phyloP scores from a whole-genome alignment of 2,329 filamentous ascomycete species.

The Apiospora marii region DNA sequence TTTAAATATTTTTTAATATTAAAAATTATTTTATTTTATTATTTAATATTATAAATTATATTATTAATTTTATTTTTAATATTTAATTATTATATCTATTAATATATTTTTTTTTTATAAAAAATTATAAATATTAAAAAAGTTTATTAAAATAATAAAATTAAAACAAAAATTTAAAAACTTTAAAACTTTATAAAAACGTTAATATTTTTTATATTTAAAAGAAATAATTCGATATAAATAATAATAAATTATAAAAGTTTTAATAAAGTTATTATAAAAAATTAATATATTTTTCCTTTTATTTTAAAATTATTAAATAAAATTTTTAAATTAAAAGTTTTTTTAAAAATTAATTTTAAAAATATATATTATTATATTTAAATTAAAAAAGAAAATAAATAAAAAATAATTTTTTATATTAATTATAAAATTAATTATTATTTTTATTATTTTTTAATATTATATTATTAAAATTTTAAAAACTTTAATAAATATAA shows the following conservation, averaged over 20 bases:
- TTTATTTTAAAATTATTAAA: not conserved
- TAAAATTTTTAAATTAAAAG: not conserved
- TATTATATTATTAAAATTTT: not conserved
- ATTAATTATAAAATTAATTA: not conserved
- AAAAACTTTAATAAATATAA: conserved; percentile 1
- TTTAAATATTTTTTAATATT: too few relatives aligned
- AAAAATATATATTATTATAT: not conserved
- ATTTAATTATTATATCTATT: not conserved
- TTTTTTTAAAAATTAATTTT: not conserved
- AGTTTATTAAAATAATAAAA: too few relatives aligned
- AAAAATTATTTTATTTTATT: not conserved
- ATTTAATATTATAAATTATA: not conserved
- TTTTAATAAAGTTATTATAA: not conserved
- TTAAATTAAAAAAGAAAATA: not conserved
- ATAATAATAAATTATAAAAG: not conserved
- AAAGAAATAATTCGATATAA: not conserved
- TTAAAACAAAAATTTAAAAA: too few relatives aligned
- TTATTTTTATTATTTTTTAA: not conserved
- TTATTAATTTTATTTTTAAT: not conserved
- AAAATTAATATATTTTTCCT: not conserved
- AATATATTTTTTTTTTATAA: not conserved
- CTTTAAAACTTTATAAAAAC: not conserved
- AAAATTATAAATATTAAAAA: too few relatives aligned
- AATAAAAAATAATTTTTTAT: conserved; percentile 5
- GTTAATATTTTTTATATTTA: not conserved